Base-by-base conservation (phyloP, 2,329 filamentous ascomycete genomes). In the Ascochyta koolunga region DNA sequence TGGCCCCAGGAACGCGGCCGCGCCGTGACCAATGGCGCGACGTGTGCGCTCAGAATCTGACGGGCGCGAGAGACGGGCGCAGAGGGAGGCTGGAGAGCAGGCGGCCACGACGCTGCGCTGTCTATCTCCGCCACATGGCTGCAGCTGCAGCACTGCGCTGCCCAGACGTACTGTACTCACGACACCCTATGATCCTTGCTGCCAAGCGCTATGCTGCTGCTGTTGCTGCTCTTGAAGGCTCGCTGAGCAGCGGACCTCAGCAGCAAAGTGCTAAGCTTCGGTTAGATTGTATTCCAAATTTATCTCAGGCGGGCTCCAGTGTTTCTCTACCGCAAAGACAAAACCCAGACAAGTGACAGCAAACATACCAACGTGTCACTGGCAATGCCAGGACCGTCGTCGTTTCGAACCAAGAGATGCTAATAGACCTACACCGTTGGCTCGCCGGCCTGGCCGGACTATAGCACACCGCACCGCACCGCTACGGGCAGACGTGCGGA, bases 201-300 rank as follows among this genome's bases (percentile, higher is more conserved):
- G 21, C 44, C 22, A 54, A 50, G 40, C 45, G 45, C 45, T 16
- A 27, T 44, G 40, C 33, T 44, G 44, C 31, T 45, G 40, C 19
- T 45, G 31, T 35, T 44, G 40, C 33, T 44, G 44, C 31, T 45
- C 35, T 19, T 45, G 31, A 29, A 29, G 31, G 27, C 27, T 29
- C 27, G 27, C 51, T 45, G 41, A 25, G 32, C 29, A 42, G 21
- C 40, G 36, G 46, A 44, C 24, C 41, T 46, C 22, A 31, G 31
- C 45, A 27, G 52, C 56, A 56, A 36, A 21, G 40, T 51, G 56
- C 59, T 56, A 65, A 61, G 59, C 62, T 60, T 60, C 55, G 51
- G 51, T 36, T 54, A 49, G 45, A 45, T 6, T 35, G 40, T 10
- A 16, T 39, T 62, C 59, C 61, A 66, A 64, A 63, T 61, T 61